Base-by-base conservation (phyloP, 345 rosid genomes). In the Citrus medica region DNA sequence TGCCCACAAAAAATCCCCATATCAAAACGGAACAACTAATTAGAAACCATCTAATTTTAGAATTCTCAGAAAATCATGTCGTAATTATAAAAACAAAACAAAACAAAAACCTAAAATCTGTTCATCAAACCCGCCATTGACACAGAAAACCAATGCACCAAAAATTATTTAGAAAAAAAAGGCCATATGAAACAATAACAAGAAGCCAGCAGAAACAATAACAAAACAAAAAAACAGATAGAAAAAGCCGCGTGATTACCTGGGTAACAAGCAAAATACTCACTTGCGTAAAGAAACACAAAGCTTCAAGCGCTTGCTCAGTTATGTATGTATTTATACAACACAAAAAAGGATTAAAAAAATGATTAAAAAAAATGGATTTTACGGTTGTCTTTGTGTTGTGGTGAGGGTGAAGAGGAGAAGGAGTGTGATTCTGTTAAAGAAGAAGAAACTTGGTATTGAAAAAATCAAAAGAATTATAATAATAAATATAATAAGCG, bases 211-310 rank as follows among this genome's bases (percentile, higher is more conserved):
- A 53, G 58, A 16, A 46, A 12, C 51, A 46, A 46, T 46, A 33
- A 55, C 24, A 73, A 67, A 73, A 42, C 7, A 22, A 27, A 59
- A n/a, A 48, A 12, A 79, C 14, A 67, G 59, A 65, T 35, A 17
- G 71, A 78, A 10, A 80, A 73, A 0, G 69, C 81, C 81, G 22
- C 60, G 77, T 69, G 48, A 66, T 28, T 84, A 88, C 90, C 90
- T 79, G 65, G 22, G 71, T 75, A 55, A 76, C 8, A 60, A 83
- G 77, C 42, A 73, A 64, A 72, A 81, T 77, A 37, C 28, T 40
- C 28, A 33, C 24, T 51, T 40, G 8, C 67, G 53, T 27, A 42
- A 67, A 17, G 12, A 33, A n/a, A 0, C 5, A 25, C 51, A 55
- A 53, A 55, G 19, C 25, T 55, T 62, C 19, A 35, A 25, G 60